Conservation (phyloP, 805 yeast species). For the Saturnispora besseyi region DNA sequence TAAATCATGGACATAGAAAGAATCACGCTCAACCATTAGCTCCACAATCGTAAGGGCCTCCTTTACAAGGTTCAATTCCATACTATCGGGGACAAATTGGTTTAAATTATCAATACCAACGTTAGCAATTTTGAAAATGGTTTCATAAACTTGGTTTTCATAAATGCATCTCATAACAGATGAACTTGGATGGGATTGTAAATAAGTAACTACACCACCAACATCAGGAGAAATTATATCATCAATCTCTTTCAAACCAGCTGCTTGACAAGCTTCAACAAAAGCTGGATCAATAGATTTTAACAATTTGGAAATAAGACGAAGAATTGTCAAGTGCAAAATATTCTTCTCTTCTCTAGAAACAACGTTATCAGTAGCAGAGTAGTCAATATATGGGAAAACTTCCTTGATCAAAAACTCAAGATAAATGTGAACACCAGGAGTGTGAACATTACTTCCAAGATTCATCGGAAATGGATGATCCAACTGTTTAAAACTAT, state of each 20-base stretch:
- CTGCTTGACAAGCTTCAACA: conserved; percentile 43
- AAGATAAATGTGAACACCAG: conserved; percentile 73
- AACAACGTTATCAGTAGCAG: conserved; percentile 23
- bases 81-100: conserved; percentile 29
- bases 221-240: conserved; percentile 31
- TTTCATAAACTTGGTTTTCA: conserved; percentile 44
- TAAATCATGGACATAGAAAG: conserved; percentile 46
- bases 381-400: conserved; percentile 42
- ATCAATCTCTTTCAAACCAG: conserved; percentile 37
- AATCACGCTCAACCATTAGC: conserved; percentile 44
- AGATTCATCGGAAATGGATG: conserved; percentile 54
- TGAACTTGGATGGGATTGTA: conserved; percentile 64
- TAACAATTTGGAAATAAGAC: conserved; percentile 41
- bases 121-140: conserved; percentile 48
- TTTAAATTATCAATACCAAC: conserved; percentile 51
- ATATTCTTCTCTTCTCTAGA: conserved; percentile 28
- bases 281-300: conserved; percentile 44
- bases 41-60: conserved; percentile 38
- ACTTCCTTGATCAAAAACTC: conserved; percentile 65
- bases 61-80: conserved; percentile 30
- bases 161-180: conserved; percentile 55
- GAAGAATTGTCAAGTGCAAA: conserved; percentile 47
- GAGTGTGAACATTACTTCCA: conserved; percentile 49
- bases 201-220: conserved; percentile 37
- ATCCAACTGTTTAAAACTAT: conserved; percentile 31